Conservation (phyloP, 306 rosid species). For the Betula pendula region DNA sequence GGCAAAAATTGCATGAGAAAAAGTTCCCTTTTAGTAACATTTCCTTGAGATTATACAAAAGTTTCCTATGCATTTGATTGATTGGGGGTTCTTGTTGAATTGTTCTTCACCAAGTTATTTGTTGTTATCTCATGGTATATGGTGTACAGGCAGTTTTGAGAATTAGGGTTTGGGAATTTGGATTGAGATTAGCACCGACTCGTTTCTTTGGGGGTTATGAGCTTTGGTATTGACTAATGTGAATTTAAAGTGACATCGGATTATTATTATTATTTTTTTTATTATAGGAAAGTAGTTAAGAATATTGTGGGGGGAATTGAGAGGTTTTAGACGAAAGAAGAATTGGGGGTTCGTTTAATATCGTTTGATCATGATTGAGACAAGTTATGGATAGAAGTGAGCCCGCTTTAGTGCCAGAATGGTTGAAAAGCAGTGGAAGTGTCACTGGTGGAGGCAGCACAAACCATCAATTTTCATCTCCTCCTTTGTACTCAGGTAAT, state of each 20-base stretch:
- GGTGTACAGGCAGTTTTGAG: background rate
- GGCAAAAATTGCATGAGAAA: background rate
- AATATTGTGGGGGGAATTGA: background rate
- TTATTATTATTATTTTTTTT: background rate
- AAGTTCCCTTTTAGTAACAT: background rate
- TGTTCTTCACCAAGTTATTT: background rate
- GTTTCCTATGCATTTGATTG: background rate
- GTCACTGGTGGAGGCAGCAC: slow-evolving; percentile 6
- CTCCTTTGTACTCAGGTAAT: slow-evolving; percentile 22
- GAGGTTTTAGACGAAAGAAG: background rate
- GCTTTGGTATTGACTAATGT: background rate
- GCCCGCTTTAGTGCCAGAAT: slow-evolving; percentile 32
- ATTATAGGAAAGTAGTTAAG: background rate
- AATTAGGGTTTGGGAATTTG: background rate
- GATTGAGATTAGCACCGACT: background rate
- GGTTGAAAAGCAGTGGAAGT: slow-evolving; percentile 41
- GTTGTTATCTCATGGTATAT: background rate
- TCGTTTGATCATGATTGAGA: slow-evolving; percentile 15
- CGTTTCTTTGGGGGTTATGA: background rate
- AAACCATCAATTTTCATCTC: slow-evolving; percentile 25
- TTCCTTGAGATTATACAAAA: background rate
- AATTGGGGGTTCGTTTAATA: background rate
- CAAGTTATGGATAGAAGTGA: slow-evolving; percentile 34
- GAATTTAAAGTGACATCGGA: background rate
- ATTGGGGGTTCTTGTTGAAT: background rate